A percentile compares a stretch with the other conserved stretches of the same genome.
Conservation (phyloP, 768 basidiomycete genomes). For the Leccinum ochraceum region DNA sequence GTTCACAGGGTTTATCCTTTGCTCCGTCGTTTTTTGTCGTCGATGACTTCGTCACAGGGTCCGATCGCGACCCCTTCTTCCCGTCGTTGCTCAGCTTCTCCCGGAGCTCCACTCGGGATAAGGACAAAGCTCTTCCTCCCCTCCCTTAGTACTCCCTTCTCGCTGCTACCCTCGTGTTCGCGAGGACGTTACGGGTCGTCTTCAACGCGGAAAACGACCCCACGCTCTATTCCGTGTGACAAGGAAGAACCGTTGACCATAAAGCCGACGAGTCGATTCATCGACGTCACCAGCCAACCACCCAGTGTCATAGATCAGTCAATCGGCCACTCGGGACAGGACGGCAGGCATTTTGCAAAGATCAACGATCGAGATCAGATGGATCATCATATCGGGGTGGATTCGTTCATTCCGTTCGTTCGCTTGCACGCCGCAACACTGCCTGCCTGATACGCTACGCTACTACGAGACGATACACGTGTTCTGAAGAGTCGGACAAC, state of each 20-base stretch:
- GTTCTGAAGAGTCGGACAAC: constrained; percentile 11
- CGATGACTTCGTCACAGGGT: background rate
- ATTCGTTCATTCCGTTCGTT: background rate
- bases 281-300: background rate
- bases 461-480: background rate
- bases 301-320: background rate
- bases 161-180: background rate
- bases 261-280: background rate
- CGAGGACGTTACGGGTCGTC: background rate
- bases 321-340: background rate
- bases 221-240: background rate
- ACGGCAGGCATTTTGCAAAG: background rate
- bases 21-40: background rate
- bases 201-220: background rate
- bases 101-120: background rate
- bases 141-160: background rate
- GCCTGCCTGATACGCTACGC: background rate
- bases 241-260: background rate
- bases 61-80: background rate
- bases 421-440: background rate
- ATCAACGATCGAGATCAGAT: background rate
- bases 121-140: background rate
- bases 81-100: background rate
- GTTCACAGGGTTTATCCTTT: background rate
- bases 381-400: background rate